A percentile compares a stretch with the other conserved stretches of the same genome.
Conservation (phyloP, 83 land plant genomes). For the Picea mariana region DNA sequence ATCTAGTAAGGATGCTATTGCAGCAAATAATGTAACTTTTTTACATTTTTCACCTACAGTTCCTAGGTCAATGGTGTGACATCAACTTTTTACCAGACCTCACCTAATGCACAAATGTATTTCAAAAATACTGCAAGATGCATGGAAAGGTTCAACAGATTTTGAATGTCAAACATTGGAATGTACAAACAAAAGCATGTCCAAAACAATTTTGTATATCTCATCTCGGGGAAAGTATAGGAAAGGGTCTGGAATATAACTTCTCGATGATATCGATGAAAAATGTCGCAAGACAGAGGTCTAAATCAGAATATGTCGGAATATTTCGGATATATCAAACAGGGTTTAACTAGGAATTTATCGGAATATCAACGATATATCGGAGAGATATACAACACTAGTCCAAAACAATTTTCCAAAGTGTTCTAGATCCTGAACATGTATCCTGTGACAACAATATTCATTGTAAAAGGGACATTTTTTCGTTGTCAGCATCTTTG, state of each 20-base stretch:
- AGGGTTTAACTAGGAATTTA: too few relatives aligned
- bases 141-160: conserved; percentile 10
- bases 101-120: conserved; percentile 58
- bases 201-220: background rate
- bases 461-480: background rate
- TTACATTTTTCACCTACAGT: conserved; percentile 46
- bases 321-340: too few relatives aligned
- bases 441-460: background rate
- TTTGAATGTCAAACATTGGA: background rate
- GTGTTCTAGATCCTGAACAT: background rate
- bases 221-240: too few relatives aligned
- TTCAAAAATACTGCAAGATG: conserved; percentile 1
- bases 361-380: too few relatives aligned
- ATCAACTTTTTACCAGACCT: conserved; percentile 76
- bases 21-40: conserved; percentile 87
- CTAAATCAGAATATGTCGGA: too few relatives aligned
- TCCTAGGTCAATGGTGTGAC: conserved; percentile 73
- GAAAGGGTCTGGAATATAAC: too few relatives aligned
- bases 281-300: too few relatives aligned
- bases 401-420: background rate
- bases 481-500: conserved; percentile 32
- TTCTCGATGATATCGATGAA: too few relatives aligned
- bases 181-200: conserved; percentile 11
- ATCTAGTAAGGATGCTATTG: conserved; percentile 80
- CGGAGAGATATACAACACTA: too few relatives aligned